Percentiles rank a stretch among this genome's conserved stretches.
phyloP scores from a whole-genome alignment of 148 eudicot species.

The Euryodendron excelsum region DNA sequence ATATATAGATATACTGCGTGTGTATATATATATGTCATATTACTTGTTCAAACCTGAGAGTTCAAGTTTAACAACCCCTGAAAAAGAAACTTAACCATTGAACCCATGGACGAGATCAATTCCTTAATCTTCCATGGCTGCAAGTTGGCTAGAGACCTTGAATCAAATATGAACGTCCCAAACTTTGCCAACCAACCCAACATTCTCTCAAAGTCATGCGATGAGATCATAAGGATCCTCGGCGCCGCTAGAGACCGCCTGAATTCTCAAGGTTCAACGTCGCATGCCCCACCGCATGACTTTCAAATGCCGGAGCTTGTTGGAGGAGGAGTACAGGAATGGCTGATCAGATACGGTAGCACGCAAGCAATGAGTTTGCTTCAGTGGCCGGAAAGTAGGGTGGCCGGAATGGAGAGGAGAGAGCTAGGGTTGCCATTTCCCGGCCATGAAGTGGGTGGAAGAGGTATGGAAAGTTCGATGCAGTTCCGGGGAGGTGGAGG shows the following conservation, averaged over 20 bases:
- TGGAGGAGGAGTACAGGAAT: conserved; percentile 21
- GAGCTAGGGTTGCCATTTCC: not conserved
- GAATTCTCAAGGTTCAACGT: not conserved
- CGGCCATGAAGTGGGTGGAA: not conserved
- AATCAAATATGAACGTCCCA: conserved; percentile 28
- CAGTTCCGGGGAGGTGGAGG: conserved; percentile 4
- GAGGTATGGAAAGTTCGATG: not conserved
- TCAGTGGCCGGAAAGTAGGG: too few species aligned
- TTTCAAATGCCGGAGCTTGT: conserved; percentile 2
- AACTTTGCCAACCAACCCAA: conserved; percentile 24
- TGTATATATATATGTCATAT: conserved; percentile 13
- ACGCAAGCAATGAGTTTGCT: conserved; percentile 17
- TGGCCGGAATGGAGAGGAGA: not conserved
- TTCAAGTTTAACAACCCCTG: not conserved
- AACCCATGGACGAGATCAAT: conserved; percentile 40
- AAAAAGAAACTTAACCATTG: not conserved
- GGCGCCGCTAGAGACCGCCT: conserved; percentile 26
- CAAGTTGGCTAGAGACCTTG: conserved; percentile 47
- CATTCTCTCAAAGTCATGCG: conserved; percentile 31
- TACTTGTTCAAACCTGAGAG: not conserved
- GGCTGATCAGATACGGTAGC: conserved; percentile 17
- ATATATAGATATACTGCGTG: too few species aligned
- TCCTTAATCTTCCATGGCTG: conserved; percentile 39
- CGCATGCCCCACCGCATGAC: not conserved
- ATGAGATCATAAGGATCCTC: conserved; percentile 42